Base-by-base conservation (phyloP, 495 filamentous ascomycete genomes). In the Neurospora terricola region DNA sequence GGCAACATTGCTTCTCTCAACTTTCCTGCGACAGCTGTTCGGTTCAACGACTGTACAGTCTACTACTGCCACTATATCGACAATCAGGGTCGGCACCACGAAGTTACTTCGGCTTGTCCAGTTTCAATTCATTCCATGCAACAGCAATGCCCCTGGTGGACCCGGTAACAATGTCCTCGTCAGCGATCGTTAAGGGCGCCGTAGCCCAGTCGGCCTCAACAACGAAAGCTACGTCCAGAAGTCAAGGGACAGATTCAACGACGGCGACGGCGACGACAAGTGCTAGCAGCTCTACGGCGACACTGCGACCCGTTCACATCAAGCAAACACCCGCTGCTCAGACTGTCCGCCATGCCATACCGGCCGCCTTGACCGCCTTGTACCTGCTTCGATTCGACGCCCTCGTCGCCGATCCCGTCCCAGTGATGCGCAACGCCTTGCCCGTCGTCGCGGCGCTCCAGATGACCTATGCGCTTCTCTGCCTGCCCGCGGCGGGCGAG, bases 371-470 rank as follows among this genome's bases (percentile, higher is more conserved):
- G 34, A 84, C 93, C 21, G 83, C 82, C 43, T 76, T 90, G 38
- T 90, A 88, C 78, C 81, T 86, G 72, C 45, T 87, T 38, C 87
- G 85, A 40, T 97, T 98, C 83, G 78, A 80, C 38, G 77, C 83
- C 30, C 84, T 97, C 23, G 91, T 97, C 72, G 40, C 84, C 38
- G 85, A 94, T 77, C 94, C 96, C 9, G 87, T 92, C 9, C 78
- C 86, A 18, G 86, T 90, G 18, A 87, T 99, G 71, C 75, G 86
- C 2, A 85, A 75, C 39, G 82, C 87, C 37, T 79, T 96, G n/a
- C 87, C 90, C 3, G 81, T 88, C 69, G 83, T 96, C 16, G 83
- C 87, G 2, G 79, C 86, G 3, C 76, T 94, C 2, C 95, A 98
- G 79, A 80, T 88, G 14, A 80, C 76, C 5, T 97, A 94, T 79